Conservation (phyloP, 352 stramenopile species). For the Phytophthora pinifolia region DNA sequence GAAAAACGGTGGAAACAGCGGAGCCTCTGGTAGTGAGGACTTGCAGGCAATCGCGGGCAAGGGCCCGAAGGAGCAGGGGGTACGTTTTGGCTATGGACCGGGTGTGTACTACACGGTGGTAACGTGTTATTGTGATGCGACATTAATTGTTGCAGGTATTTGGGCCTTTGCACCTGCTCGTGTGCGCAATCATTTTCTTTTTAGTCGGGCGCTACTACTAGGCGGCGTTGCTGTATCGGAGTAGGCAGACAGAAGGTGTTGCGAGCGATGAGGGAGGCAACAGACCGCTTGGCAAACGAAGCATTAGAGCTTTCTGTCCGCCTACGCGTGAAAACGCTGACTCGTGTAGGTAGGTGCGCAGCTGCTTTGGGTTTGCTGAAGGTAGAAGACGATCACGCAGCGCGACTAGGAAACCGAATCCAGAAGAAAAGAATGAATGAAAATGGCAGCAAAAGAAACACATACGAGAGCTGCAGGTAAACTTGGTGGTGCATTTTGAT, state of each 20-base stretch:
- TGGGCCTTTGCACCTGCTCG: constrained; percentile 76
- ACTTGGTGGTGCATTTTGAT: constrained; percentile 24
- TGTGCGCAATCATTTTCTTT: constrained; percentile 91
- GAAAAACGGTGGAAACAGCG: constrained; percentile 41
- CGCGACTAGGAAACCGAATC: constrained; percentile 22
- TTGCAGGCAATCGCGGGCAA: constrained; percentile 38
- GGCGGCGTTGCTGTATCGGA: constrained; percentile 12
- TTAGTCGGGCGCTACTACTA: constrained; percentile 87
- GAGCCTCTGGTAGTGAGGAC: constrained; percentile 33
- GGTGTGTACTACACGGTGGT: background rate
- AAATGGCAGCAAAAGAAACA: constrained; percentile 22
- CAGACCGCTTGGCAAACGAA: constrained; percentile 17
- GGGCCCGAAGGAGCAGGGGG: constrained; percentile 50
- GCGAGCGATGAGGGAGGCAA: constrained; percentile 14
- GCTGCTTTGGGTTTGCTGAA: constrained; percentile 17
- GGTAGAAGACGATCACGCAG: constrained; percentile 11
- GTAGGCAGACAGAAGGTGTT: constrained; percentile 22
- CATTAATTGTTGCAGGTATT: constrained; percentile 44
- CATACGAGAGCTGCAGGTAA: background rate
- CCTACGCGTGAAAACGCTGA: constrained; percentile 9
- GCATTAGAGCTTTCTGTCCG: constrained; percentile 33
- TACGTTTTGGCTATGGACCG: constrained; percentile 25
- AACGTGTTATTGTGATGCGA: constrained; percentile 2
- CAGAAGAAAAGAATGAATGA: constrained; percentile 21
- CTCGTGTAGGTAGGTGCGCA: constrained; percentile 15